Conservation (phyloP, 2,329 filamentous ascomycete genomes). For the Aaosphaeria arxii region DNA sequence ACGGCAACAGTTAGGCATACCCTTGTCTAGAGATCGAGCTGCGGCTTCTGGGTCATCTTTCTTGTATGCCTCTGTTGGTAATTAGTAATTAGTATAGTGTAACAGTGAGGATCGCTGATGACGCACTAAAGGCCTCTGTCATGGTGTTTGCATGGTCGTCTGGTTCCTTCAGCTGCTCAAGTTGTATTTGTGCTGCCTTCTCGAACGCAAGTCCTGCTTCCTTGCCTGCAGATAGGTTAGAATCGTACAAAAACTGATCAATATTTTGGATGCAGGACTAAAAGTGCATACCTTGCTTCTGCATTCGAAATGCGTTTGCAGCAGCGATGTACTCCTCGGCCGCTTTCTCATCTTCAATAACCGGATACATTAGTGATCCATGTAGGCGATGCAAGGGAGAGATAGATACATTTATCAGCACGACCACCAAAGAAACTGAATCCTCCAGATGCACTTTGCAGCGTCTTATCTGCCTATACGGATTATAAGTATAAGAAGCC, state of each 20-base stretch:
- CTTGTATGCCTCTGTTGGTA: constrained; percentile 66
- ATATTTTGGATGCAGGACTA: neutral
- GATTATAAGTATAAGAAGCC: constrained; percentile 23
- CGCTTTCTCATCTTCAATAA: constrained; percentile 65
- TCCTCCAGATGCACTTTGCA: constrained; percentile 70
- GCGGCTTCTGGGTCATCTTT: constrained; percentile 82
- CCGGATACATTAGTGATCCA: constrained; percentile 15
- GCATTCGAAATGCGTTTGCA: constrained; percentile 86
- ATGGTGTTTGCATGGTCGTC: constrained; percentile 89
- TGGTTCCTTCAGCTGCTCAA: constrained; percentile 78
- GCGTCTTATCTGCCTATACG: constrained; percentile 78
- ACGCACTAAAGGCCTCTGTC: constrained; percentile 75
- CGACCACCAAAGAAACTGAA: constrained; percentile 88
- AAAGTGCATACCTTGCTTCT: constrained; percentile 70
- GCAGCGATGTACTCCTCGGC: constrained; percentile 85
- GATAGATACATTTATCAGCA: constrained; percentile 66
- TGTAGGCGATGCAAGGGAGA: neutral
- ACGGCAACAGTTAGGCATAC: constrained; percentile 1
- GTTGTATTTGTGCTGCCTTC: constrained; percentile 76
- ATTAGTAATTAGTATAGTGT: constrained; percentile 10
- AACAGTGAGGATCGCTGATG: neutral
- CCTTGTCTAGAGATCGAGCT: constrained; percentile 69
- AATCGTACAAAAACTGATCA: too few relatives aligned
- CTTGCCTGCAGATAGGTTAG: constrained; percentile 54
- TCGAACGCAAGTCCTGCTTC: constrained; percentile 88